These are phyloP conservation scores for Priceomyces haplophilus DNA, from an alignment of 805 yeast genomes.

Conservation along the genomic window DNA sequence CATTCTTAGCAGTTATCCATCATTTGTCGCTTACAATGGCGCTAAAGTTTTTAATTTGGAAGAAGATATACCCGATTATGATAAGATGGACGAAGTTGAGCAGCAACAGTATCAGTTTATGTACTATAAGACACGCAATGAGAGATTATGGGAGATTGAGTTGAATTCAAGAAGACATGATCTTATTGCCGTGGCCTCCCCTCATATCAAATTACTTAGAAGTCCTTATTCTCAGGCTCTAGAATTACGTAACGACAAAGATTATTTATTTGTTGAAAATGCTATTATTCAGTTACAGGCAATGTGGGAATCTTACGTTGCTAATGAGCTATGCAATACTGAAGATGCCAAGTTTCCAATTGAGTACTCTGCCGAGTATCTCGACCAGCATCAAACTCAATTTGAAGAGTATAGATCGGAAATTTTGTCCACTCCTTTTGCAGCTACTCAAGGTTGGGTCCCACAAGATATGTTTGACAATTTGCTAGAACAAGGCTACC, in stretches of 20 bases:
- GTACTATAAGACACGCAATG: conserved; percentile 87
- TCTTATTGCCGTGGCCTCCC: conserved; percentile 75
- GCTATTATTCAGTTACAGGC: conserved; percentile 61
- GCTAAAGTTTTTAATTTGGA: conserved; percentile 76
- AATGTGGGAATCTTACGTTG: conserved; percentile 65
- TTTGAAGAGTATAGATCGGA: conserved; percentile 68
- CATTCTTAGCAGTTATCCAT: conserved; percentile 72
- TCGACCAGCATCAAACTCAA: conserved; percentile 54
- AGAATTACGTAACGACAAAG: conserved; percentile 56
- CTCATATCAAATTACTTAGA: conserved; percentile 75
- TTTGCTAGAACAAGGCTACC: conserved; percentile 62
- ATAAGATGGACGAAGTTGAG: conserved; percentile 64
- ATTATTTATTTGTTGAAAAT: conserved; percentile 62
- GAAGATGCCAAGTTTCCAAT: conserved; percentile 53
- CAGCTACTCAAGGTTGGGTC: conserved; percentile 91
- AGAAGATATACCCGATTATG: conserved; percentile 71
- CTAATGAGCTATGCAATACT: conserved; percentile 52
- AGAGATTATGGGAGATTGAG: conserved; percentile 79
- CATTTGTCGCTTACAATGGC: conserved; percentile 83
- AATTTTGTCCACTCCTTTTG: conserved; percentile 71
- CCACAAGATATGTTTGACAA: conserved; percentile 89
- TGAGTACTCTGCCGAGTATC: conserved; percentile 53
- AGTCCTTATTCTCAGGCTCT: conserved; percentile 60
- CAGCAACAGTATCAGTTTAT: conserved; percentile 81
- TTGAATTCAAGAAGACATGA: conserved; percentile 63